Base-by-base conservation (phyloP, 73 alveolate species). In the Paramecium caudatum region DNA sequence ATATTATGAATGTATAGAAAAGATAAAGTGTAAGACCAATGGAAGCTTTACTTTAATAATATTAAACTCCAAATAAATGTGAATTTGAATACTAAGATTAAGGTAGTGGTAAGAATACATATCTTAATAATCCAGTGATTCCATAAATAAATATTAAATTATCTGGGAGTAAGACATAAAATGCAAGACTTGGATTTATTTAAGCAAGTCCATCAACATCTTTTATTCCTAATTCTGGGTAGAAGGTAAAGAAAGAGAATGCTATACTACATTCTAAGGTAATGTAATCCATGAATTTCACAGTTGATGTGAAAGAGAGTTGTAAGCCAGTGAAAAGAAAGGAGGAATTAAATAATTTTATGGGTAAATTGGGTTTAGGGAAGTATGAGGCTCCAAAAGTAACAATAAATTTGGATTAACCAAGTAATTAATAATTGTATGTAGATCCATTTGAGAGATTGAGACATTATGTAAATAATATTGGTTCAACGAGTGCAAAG, bases 321-420 rank as follows among this genome's bases (percentile, higher is more conserved):
- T 16, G 17, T 1, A 74, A 43, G 21, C 43, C 88, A 0, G 8
- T 16, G 16, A 74, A 74, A 45, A 74, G 88, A 74, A 39, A 74
- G 12, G 88, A 74, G 8, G 88, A 74, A 39, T 74, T 74, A 74
- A 41, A 19, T 15, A 39, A 41, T 37, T 74, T 37, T 5, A 74
- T 74, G 88, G 88, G 88, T 0, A 74, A 74, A 74, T 41, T 74
- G 32, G 88, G 88, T 3, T 74, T 74, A 27, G 88, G 88, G 21
- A 74, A 74, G 43, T 74, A 74, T 45, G 88, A 74, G 16, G 68
- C 65, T 13, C 88, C 88, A 4, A 74, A 74, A 25, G 88, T 74
- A 10, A 74, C 88, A 16, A 43, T 74, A 15, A 74, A 45, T 16
- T 74, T 74, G 21, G 88, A 74, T 27, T 41, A 41, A 74, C 27